Base-by-base conservation (phyloP, 176 grass and related monocot species). In the Bolboschoenus planiculmis region DNA sequence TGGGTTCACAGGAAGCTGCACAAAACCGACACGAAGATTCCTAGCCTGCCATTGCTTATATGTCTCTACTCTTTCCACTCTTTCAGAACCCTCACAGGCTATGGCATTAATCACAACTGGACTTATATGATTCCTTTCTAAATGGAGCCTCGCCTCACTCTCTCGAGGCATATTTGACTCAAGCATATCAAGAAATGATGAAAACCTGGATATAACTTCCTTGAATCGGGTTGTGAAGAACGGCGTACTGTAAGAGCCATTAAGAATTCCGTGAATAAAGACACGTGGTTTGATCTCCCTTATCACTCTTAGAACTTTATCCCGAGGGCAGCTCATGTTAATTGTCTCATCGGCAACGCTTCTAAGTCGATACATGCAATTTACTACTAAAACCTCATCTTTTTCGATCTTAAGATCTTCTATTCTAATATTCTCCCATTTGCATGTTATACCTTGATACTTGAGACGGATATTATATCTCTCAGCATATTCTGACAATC, bases 321-420 rank as follows among this genome's bases (percentile, higher is more conserved):
- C 90, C 46, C 90, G 67, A 61, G 88, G 71, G 3, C 86, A 83
- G 78, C 86, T 70, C 21, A 88, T 86, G 47, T 15, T 27, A 84
- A 39, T 79, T 29, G 78, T 90, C 56, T 92, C 93, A 59, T 92
- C 84, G 4, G 83, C 71, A 51, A 95, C 81, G 58, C 87, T 84
- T 59, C 67, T 77, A 14, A 80, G 63, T 4, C 75, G 30, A 54
- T 40, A 71, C 79, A 95, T 66, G 47, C 86, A 90, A 78, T 87
- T 89, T 72, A 95, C 70, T 46, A 92, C 56, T 29, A 95, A 75
- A 35, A 84, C 72, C 78, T 92, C 93, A 78, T 92, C 90, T 31
- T 88, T 77, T 1, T 56, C 42, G 56, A 92, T 92, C 6, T 79
- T 86, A 78, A 95, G 86, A 87, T 92, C 79, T 23, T 95, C 82